Evolutionary conservation across 441 rosid species (phyloP), one percentile per base, ranked within the genome.

Genomic region (Populus hybrid): DNA sequence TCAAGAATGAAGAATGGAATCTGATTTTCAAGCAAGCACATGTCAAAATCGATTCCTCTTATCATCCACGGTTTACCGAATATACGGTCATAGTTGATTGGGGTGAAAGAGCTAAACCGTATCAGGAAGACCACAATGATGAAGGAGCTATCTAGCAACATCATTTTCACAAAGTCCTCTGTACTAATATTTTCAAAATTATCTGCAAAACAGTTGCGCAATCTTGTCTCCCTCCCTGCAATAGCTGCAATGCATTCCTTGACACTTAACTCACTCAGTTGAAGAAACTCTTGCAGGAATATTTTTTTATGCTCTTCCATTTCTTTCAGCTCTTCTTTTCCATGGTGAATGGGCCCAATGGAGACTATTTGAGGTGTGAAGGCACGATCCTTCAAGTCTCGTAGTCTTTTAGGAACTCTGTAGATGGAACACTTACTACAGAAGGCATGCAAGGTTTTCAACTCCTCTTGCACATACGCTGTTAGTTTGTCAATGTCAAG

Each of bases 281-380:
- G 0, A 30, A 30, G 32, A 30, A 30, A 30, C 32, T 30, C 32
- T 30, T 30, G 32, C 32, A 30, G 32, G 32, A 0, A 30, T 30
- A 3, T 30, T 30, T 30, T 30, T 30, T 30, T 30, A 0, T 30
- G 6, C 74, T 28, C 73, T 26, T 82, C 77, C 64, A 74, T 72
- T 24, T 32, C 57, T 18, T 50, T 23, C 0, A 77, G 34, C 67
- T n/a, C 59, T 30, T 70, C 16, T 19, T 63, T 26, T 12, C 69
- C 74, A 9, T 26, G n/a, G n/a, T 70, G 79, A 9, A 77, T 7
- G 16, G 75, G 75, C 4, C 79, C 79, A 3, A 77, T 36, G 24
- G 70, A 61, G 63, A 77, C 64, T 36, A 24, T 4, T n/a, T 3
- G 24, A 26, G 75, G 75, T 11, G 10, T 71, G 64, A 70, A 59